Percentiles rank a stretch among this genome's conserved stretches.
phyloP scores from a whole-genome alignment of 768 basidiomycete species.

The Kwoniella sp. region DNA sequence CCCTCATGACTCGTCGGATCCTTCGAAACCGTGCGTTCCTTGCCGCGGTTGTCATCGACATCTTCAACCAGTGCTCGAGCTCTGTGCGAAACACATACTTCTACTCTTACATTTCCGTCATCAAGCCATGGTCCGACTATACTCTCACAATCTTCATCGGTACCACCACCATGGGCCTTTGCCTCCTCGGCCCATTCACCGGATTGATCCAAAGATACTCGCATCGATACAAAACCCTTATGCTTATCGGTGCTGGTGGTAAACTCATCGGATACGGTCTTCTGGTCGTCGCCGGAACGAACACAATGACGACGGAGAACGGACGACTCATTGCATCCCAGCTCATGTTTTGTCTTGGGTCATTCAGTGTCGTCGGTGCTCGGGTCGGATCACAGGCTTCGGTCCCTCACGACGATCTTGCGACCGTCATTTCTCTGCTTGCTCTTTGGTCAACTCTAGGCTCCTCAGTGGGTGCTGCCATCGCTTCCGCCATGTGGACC shows the following conservation, averaged over 20 bases:
- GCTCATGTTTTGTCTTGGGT: constrained; percentile 6
- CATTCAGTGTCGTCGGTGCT: constrained; percentile 30
- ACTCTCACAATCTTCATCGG: constrained; percentile 22
- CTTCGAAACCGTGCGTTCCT: constrained; percentile 15
- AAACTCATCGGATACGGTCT: constrained; percentile 42
- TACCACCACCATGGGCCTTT: constrained; percentile 36
- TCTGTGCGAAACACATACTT: constrained; percentile 8
- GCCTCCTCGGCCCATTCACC: constrained; percentile 48
- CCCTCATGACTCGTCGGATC: constrained; percentile 30
- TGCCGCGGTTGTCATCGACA: constrained; percentile 7
- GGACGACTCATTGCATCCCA: background rate
- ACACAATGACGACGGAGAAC: background rate
- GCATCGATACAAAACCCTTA: constrained; percentile 55
- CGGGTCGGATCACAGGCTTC: constrained; percentile 54
- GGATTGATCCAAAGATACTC: constrained; percentile 48
- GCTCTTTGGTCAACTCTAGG: constrained; percentile 55
- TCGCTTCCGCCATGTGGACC: constrained; percentile 45
- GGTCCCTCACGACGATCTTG: constrained; percentile 55
- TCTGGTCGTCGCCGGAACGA: background rate
- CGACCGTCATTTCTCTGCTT: constrained; percentile 48
- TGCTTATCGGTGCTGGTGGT: constrained; percentile 41
- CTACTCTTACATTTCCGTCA: constrained; percentile 7
- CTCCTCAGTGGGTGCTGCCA: constrained; percentile 50
- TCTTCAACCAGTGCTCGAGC: constrained; percentile 2
- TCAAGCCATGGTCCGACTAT: constrained; percentile 11